These are phyloP conservation scores for Ophiocordyceps robertsii DNA, from an alignment of 2,329 filamentous ascomycete genomes.

Conservation along the genomic window DNA sequence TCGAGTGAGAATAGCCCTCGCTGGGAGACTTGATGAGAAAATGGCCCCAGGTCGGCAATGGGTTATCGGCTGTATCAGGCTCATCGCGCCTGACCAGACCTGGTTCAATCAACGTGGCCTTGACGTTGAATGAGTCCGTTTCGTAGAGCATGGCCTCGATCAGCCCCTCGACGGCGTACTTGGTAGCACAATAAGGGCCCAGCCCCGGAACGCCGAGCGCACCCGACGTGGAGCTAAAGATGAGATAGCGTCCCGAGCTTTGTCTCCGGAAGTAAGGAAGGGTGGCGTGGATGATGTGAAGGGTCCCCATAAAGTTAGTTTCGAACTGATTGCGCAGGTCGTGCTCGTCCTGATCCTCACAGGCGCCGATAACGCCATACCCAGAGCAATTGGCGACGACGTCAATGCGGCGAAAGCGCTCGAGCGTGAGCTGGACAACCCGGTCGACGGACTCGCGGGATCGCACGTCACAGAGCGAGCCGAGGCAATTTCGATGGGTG, in stretches of 20 bases:
- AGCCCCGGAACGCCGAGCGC: slow-evolving; percentile 87
- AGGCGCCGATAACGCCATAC: slow-evolving; percentile 89
- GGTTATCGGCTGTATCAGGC: slow-evolving; percentile 38
- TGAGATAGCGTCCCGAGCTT: slow-evolving; percentile 68
- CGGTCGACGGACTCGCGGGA: slow-evolving; percentile 62
- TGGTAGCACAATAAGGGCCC: slow-evolving; percentile 90
- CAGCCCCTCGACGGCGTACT: slow-evolving; percentile 90
- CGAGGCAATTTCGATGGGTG: slow-evolving; percentile 60
- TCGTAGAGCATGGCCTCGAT: slow-evolving; percentile 97
- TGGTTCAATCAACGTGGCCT: slow-evolving; percentile 84
- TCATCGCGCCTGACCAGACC: slow-evolving; percentile 83
- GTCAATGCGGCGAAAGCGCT: slow-evolving; percentile 70
- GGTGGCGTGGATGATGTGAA: slow-evolving; percentile 84
- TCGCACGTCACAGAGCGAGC: slow-evolving; percentile 81
- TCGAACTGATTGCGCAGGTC: slow-evolving; percentile 94
- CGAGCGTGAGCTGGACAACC: slow-evolving; percentile 57
- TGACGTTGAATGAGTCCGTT: slow-evolving; percentile 81
- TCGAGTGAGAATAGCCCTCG: slow-evolving; percentile 64
- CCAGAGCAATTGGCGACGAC: slow-evolving; percentile 89
- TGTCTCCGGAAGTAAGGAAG: slow-evolving; percentile 77
- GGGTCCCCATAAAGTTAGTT: slow-evolving; percentile 91
- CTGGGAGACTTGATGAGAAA: slow-evolving; percentile 82
- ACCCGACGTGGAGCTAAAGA: slow-evolving; percentile 87
- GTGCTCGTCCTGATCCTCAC: slow-evolving; percentile 92
- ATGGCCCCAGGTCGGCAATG: slow-evolving; percentile 74